Conservation (phyloP, 257 asterid genomes). For the Nicotiana otophora region DNA sequence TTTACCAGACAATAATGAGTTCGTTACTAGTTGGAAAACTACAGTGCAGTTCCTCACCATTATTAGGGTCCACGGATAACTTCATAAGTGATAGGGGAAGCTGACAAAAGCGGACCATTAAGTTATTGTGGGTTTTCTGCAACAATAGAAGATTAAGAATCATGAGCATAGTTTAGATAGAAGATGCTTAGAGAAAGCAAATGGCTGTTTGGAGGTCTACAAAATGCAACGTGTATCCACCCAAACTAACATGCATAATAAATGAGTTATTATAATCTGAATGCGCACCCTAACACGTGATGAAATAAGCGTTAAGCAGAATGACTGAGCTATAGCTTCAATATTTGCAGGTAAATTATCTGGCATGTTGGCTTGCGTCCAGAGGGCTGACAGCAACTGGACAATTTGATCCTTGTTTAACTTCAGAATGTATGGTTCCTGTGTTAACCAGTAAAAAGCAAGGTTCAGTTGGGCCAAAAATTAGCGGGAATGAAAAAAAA, state of each 20-base stretch:
- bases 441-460: conserved; percentile 18
- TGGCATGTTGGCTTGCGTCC: conserved; percentile 75
- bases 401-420: conserved; percentile 81
- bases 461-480: neutral
- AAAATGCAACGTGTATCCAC: too few species aligned
- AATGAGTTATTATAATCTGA: neutral
- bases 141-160: conserved; percentile 21
- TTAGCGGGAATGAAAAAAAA: neutral
- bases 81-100: conserved; percentile 69
- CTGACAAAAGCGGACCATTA: conserved; percentile 71
- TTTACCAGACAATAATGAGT: neutral
- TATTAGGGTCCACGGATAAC: conserved; percentile 55
- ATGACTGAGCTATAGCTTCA: conserved; percentile 93
- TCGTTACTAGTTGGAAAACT: neutral
- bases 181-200: neutral
- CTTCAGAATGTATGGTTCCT: conserved; percentile 70
- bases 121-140: conserved; percentile 53
- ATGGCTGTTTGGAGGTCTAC: too few species aligned
- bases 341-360: conserved; percentile 81
- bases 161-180: neutral
- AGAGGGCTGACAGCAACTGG: conserved; percentile 78
- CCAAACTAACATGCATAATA: too few species aligned
- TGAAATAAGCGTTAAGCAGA: conserved; percentile 65
- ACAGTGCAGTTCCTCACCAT: conserved; percentile 32
- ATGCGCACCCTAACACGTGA: conserved; percentile 57